Base-by-base conservation (phyloP, 75 land plant genomes). In the Chamaecyparis obtusa region DNA sequence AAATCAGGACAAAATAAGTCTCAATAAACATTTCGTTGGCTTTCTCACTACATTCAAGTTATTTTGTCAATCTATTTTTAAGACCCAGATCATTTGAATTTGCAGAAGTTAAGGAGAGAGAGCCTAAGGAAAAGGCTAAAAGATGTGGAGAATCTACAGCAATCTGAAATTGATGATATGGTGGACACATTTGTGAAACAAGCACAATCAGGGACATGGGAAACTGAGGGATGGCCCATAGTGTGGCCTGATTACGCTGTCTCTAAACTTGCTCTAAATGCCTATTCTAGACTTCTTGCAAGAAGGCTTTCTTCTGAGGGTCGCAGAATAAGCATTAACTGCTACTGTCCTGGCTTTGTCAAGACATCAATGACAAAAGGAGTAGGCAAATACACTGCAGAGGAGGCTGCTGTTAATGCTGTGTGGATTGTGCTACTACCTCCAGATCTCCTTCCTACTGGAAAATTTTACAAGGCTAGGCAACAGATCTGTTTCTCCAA, bases 241-340 rank as follows among this genome's bases (percentile, higher is more conserved):
- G 21, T 88, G 9, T 91, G 91, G 91, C 88, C 95, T 3, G 92
- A 91, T 78, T 96, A 96, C 89, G 84, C 94, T 4, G 91, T 96
- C 17, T 97, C 99, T 6, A 97, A 97, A 89, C 90, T 95, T 16
- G 97, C 96, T 6, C 92, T 97, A 49, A 97, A 95, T 85, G 94
- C 95, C 27, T 95, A 97, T 88, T 76, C 96, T 27, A 90, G 92
- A 85, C 85, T 94, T 9, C 74, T 97, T 51, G 96, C 95, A 7
- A 88, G 64, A 87, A 71, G 84, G 30, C 55, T 51, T 51, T 51
- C 55, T 13, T 51, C 55, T 51, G 55, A 51, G 55, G 86, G 49
- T 17, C 86, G 41, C 11, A 89, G 49, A 44, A 54, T 97, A 6
- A 92, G 89, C 33, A 94, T 93, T 3, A 95, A 97, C 83, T 89